Evolutionary conservation across 2,329 filamentous ascomycete genomes (phyloP), one percentile per base, ranked within the genome.

Genomic region (Colletotrichum sp.): DNA sequence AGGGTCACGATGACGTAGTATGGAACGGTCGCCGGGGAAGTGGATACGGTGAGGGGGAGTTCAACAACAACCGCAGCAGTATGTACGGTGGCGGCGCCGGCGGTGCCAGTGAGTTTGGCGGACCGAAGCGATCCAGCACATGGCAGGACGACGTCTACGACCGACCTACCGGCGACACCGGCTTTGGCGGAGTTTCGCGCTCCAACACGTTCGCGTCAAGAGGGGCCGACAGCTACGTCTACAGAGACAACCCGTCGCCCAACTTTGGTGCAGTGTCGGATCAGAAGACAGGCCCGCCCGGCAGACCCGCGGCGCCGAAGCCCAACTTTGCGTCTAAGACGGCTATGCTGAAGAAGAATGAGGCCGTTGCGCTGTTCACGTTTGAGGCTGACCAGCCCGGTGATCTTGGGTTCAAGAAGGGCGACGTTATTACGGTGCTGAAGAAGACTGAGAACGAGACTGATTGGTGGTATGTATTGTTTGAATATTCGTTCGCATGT

Each of bases 381-480:
- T 99, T 99, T 82, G 96, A 99, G 78, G 93, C 96, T 0, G 96
- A 98, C 81, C 96, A 98, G 84, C 93, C 95, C 1, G 96, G 96
- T 6, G 96, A 99, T 83, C 84, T 99, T 72, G 95, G 94, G 0
- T 99, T 99, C 39, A 76, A 76, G 66, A 99, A 99, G 89, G 97
- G 97, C 24, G 97, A 99, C 34, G 85, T 99, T 72, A 98, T 99
- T 79, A 98, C 96, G 1, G 96, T 99, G 74, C 84, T 98, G 73
- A 98, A 99, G 88, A 94, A 95, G 85, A 99, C 96, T 7, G 95
- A 99, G 6, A 98, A 94, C 80, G 94, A 95, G 75, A 96, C 96
- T 73, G 96, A 99, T 84, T 99, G 96, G 96, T 99, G 96, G 92
- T 94, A 89, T 80, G 92, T 90, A 18, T 2, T 8, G 16, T 9